These are phyloP conservation scores for Blepharisma stoltei DNA, from an alignment of 73 alveolate genomes.

Conservation along the genomic window DNA sequence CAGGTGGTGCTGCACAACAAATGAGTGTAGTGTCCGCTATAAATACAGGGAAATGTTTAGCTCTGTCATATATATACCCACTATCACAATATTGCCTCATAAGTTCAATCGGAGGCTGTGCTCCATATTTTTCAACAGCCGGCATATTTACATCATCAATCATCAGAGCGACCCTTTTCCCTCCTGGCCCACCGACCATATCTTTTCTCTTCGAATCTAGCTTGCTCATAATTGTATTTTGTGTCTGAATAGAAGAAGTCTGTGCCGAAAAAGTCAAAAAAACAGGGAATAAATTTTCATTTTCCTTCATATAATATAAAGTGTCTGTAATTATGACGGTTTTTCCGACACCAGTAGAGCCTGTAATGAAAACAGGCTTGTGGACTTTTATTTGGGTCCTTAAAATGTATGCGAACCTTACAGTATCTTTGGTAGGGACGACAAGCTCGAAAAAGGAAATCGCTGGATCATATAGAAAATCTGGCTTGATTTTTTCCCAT, in stretches of 20 bases:
- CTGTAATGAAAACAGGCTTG: slow-evolving; percentile 89
- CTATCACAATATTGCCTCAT: slow-evolving; percentile 91
- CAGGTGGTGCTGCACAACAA: slow-evolving; percentile 92
- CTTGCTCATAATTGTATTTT: slow-evolving; percentile 69
- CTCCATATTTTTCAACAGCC: slow-evolving; percentile 96
- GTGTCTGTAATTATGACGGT: slow-evolving; percentile 56
- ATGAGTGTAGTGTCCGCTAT: slow-evolving; percentile 95
- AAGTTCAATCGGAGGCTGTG: slow-evolving; percentile 99
- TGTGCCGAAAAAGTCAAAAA: slow-evolving; percentile 97
- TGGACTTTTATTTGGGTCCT: slow-evolving; percentile 13
- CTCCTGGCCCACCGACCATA: slow-evolving; percentile 45
- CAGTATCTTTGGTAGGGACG: slow-evolving; percentile 98
- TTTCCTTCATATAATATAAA: slow-evolving; percentile 49
- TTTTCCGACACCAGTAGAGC: slow-evolving; percentile 97
- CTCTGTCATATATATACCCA: slow-evolving; percentile 97
- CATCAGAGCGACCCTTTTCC: slow-evolving; percentile 46
- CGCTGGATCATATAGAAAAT: slow-evolving; percentile 44
- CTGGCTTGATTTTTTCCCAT: slow-evolving; percentile 49
- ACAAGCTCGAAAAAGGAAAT: slow-evolving; percentile 57
- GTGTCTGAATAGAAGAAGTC: slow-evolving; percentile 85
- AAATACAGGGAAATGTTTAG: slow-evolving; percentile 94
- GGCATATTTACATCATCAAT: slow-evolving; percentile 99
- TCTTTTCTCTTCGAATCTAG: slow-evolving; percentile 42
- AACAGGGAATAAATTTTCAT: slow-evolving; percentile 54
- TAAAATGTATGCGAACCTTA: slow-evolving; percentile 71